Evolutionary conservation across 2,329 filamentous ascomycete genomes (phyloP).

Genomic region (Penicillium thymicola): DNA sequence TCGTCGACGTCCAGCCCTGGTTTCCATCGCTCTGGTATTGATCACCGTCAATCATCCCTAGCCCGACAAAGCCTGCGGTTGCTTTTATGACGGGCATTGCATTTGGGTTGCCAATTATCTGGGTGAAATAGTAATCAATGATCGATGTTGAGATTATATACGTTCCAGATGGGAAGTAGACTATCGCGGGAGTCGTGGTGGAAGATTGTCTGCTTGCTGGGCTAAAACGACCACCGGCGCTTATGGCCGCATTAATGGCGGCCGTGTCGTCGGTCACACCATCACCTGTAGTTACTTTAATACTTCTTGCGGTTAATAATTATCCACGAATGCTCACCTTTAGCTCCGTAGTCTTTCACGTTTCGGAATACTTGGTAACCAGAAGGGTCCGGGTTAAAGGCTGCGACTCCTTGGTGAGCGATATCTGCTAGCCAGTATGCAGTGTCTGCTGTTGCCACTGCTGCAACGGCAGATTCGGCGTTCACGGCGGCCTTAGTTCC

Average conservation of each 20-base stretch:
- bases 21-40: constrained; percentile 46
- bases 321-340: constrained; percentile 16
- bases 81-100: constrained; percentile 56
- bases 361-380: constrained; percentile 30
- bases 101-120: constrained; percentile 60
- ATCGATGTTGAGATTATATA: constrained; percentile 58
- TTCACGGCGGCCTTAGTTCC: neutral
- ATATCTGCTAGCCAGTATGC: constrained; percentile 35
- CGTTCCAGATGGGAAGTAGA: constrained; percentile 59
- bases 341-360: constrained; percentile 33
- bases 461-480: neutral
- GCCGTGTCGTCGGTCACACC: constrained; percentile 55
- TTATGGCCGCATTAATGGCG: constrained; percentile 52
- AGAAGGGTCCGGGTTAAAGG: constrained; percentile 27
- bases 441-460: constrained; percentile 14
- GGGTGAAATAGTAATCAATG: constrained; percentile 62
- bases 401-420: constrained; percentile 30
- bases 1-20: constrained; percentile 47
- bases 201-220: constrained; percentile 40
- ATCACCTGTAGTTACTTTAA: constrained; percentile 36
- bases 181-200: constrained; percentile 53
- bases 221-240: constrained; percentile 44
- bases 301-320: constrained; percentile 40
- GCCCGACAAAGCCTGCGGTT: constrained; percentile 50
- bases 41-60: constrained; percentile 59